These are phyloP conservation scores for Wallacemonas rigidus DNA, from an alignment of 208 protist species.

Conservation along the genomic window DNA sequence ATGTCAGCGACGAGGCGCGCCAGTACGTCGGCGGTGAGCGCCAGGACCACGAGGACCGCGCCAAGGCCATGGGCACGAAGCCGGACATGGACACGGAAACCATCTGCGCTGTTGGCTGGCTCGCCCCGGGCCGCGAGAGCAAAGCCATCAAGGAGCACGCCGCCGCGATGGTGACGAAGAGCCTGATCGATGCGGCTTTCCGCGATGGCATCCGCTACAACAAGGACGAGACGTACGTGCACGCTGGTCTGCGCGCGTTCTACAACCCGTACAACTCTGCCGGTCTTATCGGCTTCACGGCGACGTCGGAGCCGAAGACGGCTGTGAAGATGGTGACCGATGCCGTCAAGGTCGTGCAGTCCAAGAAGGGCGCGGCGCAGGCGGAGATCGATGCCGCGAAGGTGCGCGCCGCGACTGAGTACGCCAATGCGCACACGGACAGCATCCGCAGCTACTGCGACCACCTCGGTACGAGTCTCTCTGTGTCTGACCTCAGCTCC, in stretches of 20 bases:
- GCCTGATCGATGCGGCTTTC: slow-evolving; percentile 68
- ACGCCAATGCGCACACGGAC: slow-evolving; percentile 62
- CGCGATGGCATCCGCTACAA: slow-evolving; percentile 54
- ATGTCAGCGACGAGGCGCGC: slow-evolving; percentile 45
- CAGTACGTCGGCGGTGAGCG: slow-evolving; percentile 84
- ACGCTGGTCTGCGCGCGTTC: slow-evolving; percentile 68
- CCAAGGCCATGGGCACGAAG: slow-evolving; percentile 86
- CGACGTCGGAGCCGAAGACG: slow-evolving; percentile 41
- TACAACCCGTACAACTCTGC: slow-evolving; percentile 82
- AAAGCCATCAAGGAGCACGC: slow-evolving; percentile 67
- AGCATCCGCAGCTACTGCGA: slow-evolving; percentile 84
- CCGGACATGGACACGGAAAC: slow-evolving; percentile 85
- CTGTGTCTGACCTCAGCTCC: slow-evolving; percentile 29
- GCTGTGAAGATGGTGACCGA: slow-evolving; percentile 70
- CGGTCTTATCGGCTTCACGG: slow-evolving; percentile 84
- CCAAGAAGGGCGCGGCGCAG: slow-evolving; percentile 38
- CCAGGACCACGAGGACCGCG: slow-evolving; percentile 84
- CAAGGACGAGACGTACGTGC: slow-evolving; percentile 38
- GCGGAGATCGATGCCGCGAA: slow-evolving; percentile 57
- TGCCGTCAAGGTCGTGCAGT: slow-evolving; percentile 52
- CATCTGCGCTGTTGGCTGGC: slow-evolving; percentile 84
- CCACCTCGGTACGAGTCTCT: slow-evolving; percentile 81
- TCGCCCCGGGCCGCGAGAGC: slow-evolving; percentile 60
- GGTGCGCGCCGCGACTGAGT: slow-evolving; percentile 56
- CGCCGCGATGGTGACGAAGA: slow-evolving; percentile 66